These are phyloP conservation scores for Pinus albicaulis DNA, from an alignment of 75 land plant genomes.

Conservation along the genomic window DNA sequence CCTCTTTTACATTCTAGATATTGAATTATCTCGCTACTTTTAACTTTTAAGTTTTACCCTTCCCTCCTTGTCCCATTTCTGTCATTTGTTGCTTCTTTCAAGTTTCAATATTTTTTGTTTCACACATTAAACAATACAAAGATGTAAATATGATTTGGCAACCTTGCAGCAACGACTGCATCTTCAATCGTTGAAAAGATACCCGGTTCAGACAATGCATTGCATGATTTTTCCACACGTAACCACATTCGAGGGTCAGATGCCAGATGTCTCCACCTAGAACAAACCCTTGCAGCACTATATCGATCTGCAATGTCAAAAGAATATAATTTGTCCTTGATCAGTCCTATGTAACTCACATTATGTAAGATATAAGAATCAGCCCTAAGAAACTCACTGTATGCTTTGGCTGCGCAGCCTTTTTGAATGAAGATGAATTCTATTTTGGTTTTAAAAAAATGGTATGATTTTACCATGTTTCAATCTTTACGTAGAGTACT, in stretches of 20 bases:
- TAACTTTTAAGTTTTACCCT: neutral
- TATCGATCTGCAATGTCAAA: conserved; percentile 76
- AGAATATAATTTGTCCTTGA: too few relatives aligned
- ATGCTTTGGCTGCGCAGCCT: too few relatives aligned
- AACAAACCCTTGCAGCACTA: conserved; percentile 95
- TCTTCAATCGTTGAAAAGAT: conserved; percentile 66
- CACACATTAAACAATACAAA: neutral
- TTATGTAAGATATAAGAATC: too few relatives aligned
- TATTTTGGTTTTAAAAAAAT: too few relatives aligned
- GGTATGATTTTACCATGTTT: too few relatives aligned
- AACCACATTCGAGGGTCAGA: conserved; percentile 90
- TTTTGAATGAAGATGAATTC: too few relatives aligned
- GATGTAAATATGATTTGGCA: neutral
- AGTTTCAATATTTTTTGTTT: neutral
- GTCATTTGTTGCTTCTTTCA: neutral
- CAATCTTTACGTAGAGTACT: too few relatives aligned
- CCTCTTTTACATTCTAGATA: neutral
- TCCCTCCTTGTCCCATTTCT: neutral
- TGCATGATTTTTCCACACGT: conserved; percentile 57
- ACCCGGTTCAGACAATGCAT: conserved; percentile 31
- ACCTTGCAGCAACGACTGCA: conserved; percentile 91
- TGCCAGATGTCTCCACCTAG: conserved; percentile 86
- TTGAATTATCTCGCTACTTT: neutral
- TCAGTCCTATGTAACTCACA: too few relatives aligned
- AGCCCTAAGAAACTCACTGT: too few relatives aligned